Percentiles rank a stretch among this genome's conserved stretches.
These are phyloP conservation scores for Adenanthera pavonina DNA, from an alignment of 306 rosid species.

Conservation along the genomic window DNA sequence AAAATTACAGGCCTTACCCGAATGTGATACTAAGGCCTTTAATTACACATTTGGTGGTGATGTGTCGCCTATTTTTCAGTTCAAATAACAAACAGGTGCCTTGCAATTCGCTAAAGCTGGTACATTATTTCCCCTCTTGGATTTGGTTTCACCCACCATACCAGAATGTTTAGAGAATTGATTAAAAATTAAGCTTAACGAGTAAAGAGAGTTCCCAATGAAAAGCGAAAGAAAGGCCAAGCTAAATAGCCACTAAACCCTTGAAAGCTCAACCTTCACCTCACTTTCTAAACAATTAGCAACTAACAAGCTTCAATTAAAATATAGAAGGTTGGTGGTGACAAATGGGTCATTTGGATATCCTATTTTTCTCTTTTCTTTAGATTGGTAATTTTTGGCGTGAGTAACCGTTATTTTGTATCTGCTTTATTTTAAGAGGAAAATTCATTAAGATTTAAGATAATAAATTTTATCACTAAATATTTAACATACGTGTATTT, in stretches of 20 bases:
- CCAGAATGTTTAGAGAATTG: neutral
- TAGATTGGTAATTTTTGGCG: no score
- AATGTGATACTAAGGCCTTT: slow-evolving; percentile 18
- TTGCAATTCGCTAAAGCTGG: neutral
- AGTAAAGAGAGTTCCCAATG: neutral
- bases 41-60: slow-evolving; percentile 41
- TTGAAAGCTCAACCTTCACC: slow-evolving; percentile 69
- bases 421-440: no score
- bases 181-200: neutral
- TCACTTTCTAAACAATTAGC: slow-evolving; percentile 44
- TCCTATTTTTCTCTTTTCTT: neutral
- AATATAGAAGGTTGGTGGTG: slow-evolving; percentile 46
- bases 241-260: slow-evolving; percentile 6
- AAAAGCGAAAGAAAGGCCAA: neutral
- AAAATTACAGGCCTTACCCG: slow-evolving; percentile 29
- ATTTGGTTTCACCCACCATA: slow-evolving; percentile 23
- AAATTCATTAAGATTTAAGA: no score
- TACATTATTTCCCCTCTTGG: neutral
- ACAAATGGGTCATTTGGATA: slow-evolving; percentile 30
- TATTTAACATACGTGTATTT: no score
- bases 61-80: slow-evolving; percentile 18
- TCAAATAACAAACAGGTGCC: slow-evolving; percentile 13
- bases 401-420: no score
- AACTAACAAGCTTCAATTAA: slow-evolving; percentile 38
- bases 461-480: no score